Evolutionary conservation across 2,329 filamentous ascomycete genomes (phyloP).

Genomic region (Iodosphaeria phyllophila): DNA sequence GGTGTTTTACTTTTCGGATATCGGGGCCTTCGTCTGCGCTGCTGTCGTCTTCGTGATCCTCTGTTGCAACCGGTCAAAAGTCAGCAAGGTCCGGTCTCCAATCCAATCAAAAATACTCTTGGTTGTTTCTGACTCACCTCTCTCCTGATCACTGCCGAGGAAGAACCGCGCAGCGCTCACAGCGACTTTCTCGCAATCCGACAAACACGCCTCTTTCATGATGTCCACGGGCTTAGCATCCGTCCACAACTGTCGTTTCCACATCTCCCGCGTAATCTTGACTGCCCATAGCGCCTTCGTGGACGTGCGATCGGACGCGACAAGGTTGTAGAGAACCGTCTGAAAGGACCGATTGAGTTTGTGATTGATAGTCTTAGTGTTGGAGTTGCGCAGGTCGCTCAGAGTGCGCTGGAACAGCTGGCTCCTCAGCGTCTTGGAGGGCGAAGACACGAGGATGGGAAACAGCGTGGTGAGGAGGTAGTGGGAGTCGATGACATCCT

Average conservation of each 20-base stretch:
- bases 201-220: conserved; percentile 84
- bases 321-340: conserved; percentile 78
- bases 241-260: conserved; percentile 92
- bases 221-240: conserved; percentile 91
- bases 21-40: conserved; percentile 63
- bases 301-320: conserved; percentile 70
- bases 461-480: conserved; percentile 80
- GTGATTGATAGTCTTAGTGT: conserved; percentile 78
- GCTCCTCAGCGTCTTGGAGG: conserved; percentile 72
- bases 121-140: too few relatives aligned
- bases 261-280: conserved; percentile 85
- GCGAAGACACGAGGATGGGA: conserved; percentile 78
- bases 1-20: conserved; percentile 65
- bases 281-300: conserved; percentile 88
- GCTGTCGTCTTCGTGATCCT: conserved; percentile 79
- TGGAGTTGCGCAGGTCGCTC: conserved; percentile 74
- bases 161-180: conserved; percentile 84
- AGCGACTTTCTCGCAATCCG: conserved; percentile 85
- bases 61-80: too few relatives aligned
- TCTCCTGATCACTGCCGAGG: conserved; percentile 85
- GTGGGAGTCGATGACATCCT: conserved; percentile 77
- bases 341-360: conserved; percentile 85
- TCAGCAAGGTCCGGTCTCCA: too few relatives aligned
- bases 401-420: conserved; percentile 75
- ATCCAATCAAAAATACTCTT: too few relatives aligned